Evolutionary conservation across 352 stramenopile species (phyloP), one percentile per base, ranked within the genome.

Genomic region (Hyphochytrium catenoides): DNA sequence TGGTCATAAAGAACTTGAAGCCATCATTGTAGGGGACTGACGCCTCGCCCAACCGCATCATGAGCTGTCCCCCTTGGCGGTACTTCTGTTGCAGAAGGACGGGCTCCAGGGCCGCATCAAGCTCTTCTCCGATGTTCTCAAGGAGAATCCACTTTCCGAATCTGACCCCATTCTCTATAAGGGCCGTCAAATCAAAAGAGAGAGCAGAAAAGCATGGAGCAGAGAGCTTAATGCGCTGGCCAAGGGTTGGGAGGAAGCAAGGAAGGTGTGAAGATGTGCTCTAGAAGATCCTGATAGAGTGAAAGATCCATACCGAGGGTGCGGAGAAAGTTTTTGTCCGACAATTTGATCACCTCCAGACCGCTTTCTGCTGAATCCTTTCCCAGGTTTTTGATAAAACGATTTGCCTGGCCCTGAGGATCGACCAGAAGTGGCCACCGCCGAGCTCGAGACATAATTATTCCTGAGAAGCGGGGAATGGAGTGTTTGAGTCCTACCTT

Each of bases 1-100:
- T 91, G 2, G 77, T 92, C 62, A 92, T 86, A 51, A 82, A 91
- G 44, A 92, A 91, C 0, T 69, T 59, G 39, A 92, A 92, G 1
- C 54, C 51, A 11, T 62, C 39, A 47, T 91, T 87, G 56, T 88
- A 91, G 5, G 76, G 76, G 23, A 92, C 79, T 0, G 71, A 90
- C 8, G 65, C 63, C 37, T 92, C 77, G 1, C 77, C 77, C 5
- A 91, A 69, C 45, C 85, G 83, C 57, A 91, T 91, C 62, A 92
- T 89, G 12, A 87, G 45, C 39, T 86, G 79, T 0, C 74, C 73
- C 20, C 77, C 77, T 50, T 91, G 74, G 24, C 84, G 84, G 51
- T 91, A 90, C 22, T 84, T 91, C 38, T 75, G 78, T 36, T 91
- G 76, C 7, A 89, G 54, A 4, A 93, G 54, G 14, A 93, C 49